phyloP scores from a whole-genome alignment of 805 yeast species.

The Lipomyces chichibuensis region DNA sequence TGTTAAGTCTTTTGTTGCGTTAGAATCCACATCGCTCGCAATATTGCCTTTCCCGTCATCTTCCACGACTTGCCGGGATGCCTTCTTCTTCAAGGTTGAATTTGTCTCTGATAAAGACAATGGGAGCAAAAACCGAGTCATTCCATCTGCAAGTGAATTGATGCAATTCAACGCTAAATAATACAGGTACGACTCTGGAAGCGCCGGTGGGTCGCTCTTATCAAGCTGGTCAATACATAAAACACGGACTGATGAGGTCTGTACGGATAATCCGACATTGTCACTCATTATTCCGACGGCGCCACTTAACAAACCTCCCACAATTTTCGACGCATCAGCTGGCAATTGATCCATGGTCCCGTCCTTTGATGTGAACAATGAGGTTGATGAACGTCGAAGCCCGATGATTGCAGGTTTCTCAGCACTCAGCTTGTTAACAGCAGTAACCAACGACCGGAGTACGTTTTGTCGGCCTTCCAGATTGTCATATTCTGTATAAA shows the following conservation, averaged over 20 bases:
- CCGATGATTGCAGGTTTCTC: slow-evolving; percentile 46
- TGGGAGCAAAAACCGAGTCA: slow-evolving; percentile 57
- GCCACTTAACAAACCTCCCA: slow-evolving; percentile 28
- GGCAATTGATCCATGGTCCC: slow-evolving; percentile 6
- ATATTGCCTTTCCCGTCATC: slow-evolving; percentile 2
- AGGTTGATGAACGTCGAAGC: slow-evolving; percentile 23
- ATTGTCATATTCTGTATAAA: slow-evolving; percentile 67
- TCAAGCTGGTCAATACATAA: slow-evolving; percentile 76
- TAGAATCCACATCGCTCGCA: background rate
- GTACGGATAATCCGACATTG: slow-evolving; percentile 24
- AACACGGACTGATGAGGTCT: slow-evolving; percentile 41
- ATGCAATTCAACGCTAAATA: slow-evolving; percentile 60
- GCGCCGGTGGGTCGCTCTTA: slow-evolving; percentile 72
- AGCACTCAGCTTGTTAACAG: slow-evolving; percentile 47
- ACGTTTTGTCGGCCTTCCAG: slow-evolving; percentile 62
- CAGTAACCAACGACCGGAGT: slow-evolving; percentile 56
- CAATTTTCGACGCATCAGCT: slow-evolving; percentile 13
- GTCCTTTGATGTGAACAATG: slow-evolving; percentile 13
- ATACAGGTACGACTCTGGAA: slow-evolving; percentile 64
- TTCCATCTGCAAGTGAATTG: slow-evolving; percentile 65
- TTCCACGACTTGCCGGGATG: slow-evolving; percentile 10
- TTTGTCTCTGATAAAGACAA: slow-evolving; percentile 42
- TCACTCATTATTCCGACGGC: slow-evolving; percentile 21
- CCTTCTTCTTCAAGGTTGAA: slow-evolving; percentile 13
- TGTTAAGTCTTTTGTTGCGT: slow-evolving; percentile 1